Percentiles rank a stretch among this genome's conserved stretches.
Evolutionary conservation across 257 asterid genomes (phyloP).

Genomic region (Solanum peruvianum): DNA sequence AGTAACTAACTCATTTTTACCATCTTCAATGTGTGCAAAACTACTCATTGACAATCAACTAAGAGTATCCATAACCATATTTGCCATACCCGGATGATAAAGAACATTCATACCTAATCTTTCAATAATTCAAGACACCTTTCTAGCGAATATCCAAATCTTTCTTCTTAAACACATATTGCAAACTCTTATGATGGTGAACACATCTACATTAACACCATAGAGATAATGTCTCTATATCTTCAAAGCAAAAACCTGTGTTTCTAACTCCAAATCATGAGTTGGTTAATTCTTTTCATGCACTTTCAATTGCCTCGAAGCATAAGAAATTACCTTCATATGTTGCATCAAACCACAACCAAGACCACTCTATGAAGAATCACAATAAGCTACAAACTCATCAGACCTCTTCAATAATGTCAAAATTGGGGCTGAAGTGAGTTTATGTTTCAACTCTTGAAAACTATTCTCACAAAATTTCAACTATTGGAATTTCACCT

Average conservation of each 20-base stretch:
- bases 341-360: too few relatives aligned
- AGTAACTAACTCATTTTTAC: not conserved
- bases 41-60: not conserved
- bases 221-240: not conserved
- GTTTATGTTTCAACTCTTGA: not conserved
- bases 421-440: not conserved
- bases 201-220: not conserved
- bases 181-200: not conserved
- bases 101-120: not conserved
- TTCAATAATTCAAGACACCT: not conserved
- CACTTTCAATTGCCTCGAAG: not conserved
- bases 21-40: not conserved
- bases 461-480: not conserved
- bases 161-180: not conserved
- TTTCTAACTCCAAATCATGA: not conserved
- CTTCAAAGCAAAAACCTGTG: not conserved
- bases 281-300: not conserved
- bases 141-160: too few relatives aligned
- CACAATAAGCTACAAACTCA: not conserved
- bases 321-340: not conserved
- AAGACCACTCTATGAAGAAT: not conserved
- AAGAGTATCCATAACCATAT: not conserved
- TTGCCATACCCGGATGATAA: not conserved
- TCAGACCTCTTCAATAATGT: not conserved
- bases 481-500: not conserved